Evolutionary conservation across 306 rosid species (phyloP), one percentile per base, ranked within the genome.

Genomic region (Potentilla sterilis): DNA sequence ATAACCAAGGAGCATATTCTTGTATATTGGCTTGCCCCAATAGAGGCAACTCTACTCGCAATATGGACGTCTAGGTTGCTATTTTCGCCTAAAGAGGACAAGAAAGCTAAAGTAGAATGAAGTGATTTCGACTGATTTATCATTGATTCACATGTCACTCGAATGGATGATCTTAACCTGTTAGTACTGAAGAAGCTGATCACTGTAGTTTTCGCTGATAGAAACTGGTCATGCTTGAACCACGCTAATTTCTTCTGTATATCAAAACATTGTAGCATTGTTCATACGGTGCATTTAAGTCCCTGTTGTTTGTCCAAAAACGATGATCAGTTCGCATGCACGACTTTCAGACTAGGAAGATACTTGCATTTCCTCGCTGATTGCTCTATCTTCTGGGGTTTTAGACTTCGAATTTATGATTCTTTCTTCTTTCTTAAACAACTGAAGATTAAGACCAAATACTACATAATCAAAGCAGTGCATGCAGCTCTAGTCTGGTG

Each of bases 1-100:
- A 82, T 86, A 80, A 90, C 96, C 10, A 92, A 86, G 87, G 98
- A 95, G 74, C 96, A 90, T 80, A n/a, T 95, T 21, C 78, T 89
- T 69, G 97, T 95, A 0, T 95, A 95, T 78, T 95, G 98, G 98
- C 87, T 95, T 40, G 97, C 97, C 77, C 98, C 99, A 5, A 76
- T 90, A n/a, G 80, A 90, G 81, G 99, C 90, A 62, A 89, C 97
- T 67, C 71, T 92, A 71, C 86, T 90, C 28, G 99, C 97, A 19
- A 85, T 88, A 51, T 95, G 93, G 96, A 84, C 84, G 43, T 90
- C 90, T 78, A 89, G 83, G 76, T 81, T 88, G 32, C 58, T 95
- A 22, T 77, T 85, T 66, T 77, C 19, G 34, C 83, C 89, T 6
- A 85, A 79, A 74, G 83, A 83, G 81, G 89, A 84, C 73, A 28